Evolutionary conservation across 225 moss, liverwort and hornwort species (phyloP).

Genomic region (Physcomitrium patens): DNA sequence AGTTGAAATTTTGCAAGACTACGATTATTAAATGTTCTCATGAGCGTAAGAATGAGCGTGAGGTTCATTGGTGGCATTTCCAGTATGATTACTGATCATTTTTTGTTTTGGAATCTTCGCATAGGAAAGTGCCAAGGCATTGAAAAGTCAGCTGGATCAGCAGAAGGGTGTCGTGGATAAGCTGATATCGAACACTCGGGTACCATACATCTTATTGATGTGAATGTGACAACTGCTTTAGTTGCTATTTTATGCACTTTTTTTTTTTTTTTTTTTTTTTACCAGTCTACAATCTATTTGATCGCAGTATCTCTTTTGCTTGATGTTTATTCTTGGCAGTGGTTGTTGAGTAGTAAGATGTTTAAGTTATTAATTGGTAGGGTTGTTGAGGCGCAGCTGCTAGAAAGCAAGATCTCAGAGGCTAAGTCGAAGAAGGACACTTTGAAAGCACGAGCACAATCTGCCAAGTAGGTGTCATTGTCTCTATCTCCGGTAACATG

Average conservation of each 20-base stretch:
- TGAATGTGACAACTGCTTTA: background rate
- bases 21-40: no score
- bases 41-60: slow-evolving; percentile 3
- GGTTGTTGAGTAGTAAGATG: background rate
- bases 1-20: background rate
- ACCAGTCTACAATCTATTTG: background rate
- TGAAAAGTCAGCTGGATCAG: slow-evolving; percentile 84
- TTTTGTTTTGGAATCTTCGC: slow-evolving; percentile 13
- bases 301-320: background rate
- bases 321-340: slow-evolving; percentile 8
- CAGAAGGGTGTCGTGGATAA: slow-evolving; percentile 95
- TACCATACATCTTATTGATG: slow-evolving; percentile 32
- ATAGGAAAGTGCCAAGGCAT: slow-evolving; percentile 93
- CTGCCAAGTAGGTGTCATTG: slow-evolving; percentile 72
- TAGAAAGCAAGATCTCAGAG: slow-evolving; percentile 99
- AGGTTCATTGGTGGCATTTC: background rate
- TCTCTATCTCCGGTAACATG: slow-evolving; percentile 21
- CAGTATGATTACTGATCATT: slow-evolving; percentile 2
- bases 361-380: slow-evolving; percentile 20
- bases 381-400: slow-evolving; percentile 53
- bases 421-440: slow-evolving; percentile 99
- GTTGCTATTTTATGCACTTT: background rate
- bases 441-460: slow-evolving; percentile 96
- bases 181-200: slow-evolving; percentile 93
- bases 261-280: no score